Conservation (phyloP, 78 protist genomes). For the Pirum gemmata region DNA sequence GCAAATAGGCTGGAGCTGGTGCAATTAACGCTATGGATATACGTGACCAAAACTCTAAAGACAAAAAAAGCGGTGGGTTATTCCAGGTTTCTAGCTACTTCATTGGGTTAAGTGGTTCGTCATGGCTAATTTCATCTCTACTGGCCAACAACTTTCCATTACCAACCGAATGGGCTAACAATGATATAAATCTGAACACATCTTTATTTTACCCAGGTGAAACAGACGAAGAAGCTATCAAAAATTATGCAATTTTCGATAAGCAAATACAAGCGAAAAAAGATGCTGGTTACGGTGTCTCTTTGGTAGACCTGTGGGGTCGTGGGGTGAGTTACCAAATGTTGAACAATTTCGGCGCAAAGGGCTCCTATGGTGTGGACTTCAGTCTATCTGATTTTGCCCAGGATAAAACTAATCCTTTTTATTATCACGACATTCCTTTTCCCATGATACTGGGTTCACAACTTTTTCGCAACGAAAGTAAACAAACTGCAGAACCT, state of each 20-base stretch:
- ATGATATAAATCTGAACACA: neutral
- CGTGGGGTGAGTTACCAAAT: neutral
- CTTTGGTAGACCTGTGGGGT: slow-evolving; percentile 39
- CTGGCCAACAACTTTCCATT: slow-evolving; percentile 12
- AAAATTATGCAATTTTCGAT: slow-evolving; percentile 6
- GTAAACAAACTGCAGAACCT: neutral
- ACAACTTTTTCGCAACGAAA: neutral
- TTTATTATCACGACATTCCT: neutral
- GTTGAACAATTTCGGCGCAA: neutral
- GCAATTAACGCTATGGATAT: slow-evolving; percentile 9
- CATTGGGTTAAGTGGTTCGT: slow-evolving; percentile 2
- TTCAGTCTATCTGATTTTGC: slow-evolving; percentile 19
- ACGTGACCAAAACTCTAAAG: neutral
- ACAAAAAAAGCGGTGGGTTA: slow-evolving; percentile 16
- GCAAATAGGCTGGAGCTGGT: slow-evolving; percentile 37
- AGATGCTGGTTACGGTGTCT: slow-evolving; percentile 8
- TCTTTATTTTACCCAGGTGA: slow-evolving; percentile 1
- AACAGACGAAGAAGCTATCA: neutral
- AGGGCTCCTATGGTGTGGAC: neutral
- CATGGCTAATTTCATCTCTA: slow-evolving; percentile 13
- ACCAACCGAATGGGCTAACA: slow-evolving; percentile 16
- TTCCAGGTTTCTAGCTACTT: neutral
- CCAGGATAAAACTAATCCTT: neutral
- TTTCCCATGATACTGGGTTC: slow-evolving; percentile 25
- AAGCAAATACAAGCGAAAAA: slow-evolving; percentile 14